phyloP scores from a whole-genome alignment of 331 rosid genomes.

The Pyracantha coccinea region DNA sequence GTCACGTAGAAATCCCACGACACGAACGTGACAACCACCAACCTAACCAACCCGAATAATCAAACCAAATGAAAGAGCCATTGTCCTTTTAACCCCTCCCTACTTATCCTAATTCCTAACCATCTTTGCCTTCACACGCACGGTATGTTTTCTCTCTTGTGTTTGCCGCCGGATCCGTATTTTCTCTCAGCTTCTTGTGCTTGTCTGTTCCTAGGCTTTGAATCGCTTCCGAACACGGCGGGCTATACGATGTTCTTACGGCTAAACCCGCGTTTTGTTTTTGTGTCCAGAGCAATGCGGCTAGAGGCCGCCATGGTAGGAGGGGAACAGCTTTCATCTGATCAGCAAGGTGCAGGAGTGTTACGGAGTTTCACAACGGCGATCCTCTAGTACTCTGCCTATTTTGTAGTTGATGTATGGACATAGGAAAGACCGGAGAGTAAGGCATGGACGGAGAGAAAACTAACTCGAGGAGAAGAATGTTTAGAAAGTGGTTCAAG shows the following conservation, averaged over 20 bases:
- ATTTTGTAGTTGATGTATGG: too few relatives aligned
- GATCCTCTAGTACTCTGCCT: too few relatives aligned
- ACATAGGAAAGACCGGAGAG: not conserved
- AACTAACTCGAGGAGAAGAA: constrained; percentile 29
- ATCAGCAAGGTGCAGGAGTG: not conserved
- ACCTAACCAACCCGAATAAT: constrained; percentile 55
- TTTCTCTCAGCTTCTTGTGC: not conserved
- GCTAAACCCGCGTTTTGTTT: constrained; percentile 1
- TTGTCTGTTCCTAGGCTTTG: constrained; percentile 15
- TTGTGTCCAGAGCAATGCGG: not conserved
- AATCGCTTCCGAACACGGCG: constrained; percentile 23
- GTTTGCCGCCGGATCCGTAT: constrained; percentile 27
- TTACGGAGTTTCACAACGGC: too few relatives aligned
- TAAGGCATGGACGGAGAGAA: constrained; percentile 42
- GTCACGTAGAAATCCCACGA: constrained; percentile 30
- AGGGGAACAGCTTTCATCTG: not conserved
- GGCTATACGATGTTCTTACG: constrained; percentile 25
- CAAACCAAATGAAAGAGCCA: constrained; percentile 39
- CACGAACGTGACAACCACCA: constrained; percentile 70
- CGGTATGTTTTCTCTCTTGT: constrained; percentile 23
- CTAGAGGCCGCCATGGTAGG: constrained; percentile 3
- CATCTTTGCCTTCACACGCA: constrained; percentile 12
- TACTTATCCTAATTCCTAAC: not conserved
- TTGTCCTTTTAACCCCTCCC: constrained; percentile 21
- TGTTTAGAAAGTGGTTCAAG: constrained; percentile 41